Conservation (phyloP, 345 rosid genomes). For the Gynandropsis gynandra region DNA sequence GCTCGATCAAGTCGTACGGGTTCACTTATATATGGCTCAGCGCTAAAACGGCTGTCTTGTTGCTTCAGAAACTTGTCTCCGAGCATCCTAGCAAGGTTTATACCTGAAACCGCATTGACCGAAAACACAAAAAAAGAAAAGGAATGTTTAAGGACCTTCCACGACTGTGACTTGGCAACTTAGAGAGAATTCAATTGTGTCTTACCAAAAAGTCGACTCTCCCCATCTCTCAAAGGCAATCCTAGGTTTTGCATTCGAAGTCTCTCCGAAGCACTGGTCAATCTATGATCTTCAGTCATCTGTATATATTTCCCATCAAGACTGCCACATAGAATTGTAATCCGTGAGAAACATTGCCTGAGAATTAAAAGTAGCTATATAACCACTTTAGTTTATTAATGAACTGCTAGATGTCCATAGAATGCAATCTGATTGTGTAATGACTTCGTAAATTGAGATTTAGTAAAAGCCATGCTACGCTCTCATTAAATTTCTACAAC, state of each 20-base stretch:
- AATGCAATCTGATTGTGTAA: too few species aligned
- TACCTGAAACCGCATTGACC: constrained; percentile 40
- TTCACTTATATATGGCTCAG: constrained; percentile 79
- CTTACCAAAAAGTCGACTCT: constrained; percentile 67
- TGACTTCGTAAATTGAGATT: background rate
- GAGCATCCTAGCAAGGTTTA: constrained; percentile 93
- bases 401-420: too few species aligned
- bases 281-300: constrained; percentile 90
- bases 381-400: too few species aligned
- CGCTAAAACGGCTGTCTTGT: constrained; percentile 76
- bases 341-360: constrained; percentile 1
- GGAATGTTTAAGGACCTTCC: constrained; percentile 6
- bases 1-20: constrained; percentile 51
- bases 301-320: constrained; percentile 62
- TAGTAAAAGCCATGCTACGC: background rate
- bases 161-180: constrained; percentile 1
- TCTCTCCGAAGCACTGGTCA: constrained; percentile 65
- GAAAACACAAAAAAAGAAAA: too few species aligned
- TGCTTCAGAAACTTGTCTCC: constrained; percentile 94
- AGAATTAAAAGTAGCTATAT: background rate
- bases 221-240: constrained; percentile 68
- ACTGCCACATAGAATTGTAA: constrained; percentile 36
- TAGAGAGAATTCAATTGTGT: constrained; percentile 7
- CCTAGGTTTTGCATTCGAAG: constrained; percentile 56
- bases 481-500: constrained; percentile 4